phyloP scores from a whole-genome alignment of 345 rosid species.

The Diplotaxis tenuifolia region DNA sequence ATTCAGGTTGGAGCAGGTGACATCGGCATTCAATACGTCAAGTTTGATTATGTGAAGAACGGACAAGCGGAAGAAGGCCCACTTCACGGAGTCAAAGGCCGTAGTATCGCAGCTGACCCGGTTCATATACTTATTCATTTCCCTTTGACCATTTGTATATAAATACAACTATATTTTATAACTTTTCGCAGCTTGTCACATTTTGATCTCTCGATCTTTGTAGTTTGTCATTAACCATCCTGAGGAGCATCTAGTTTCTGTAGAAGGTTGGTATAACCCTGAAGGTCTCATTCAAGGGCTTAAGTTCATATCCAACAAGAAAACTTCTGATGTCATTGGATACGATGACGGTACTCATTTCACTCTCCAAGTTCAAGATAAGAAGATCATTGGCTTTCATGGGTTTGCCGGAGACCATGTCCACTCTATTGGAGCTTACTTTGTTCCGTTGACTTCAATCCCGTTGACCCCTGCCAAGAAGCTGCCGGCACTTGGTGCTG shows the following conservation, averaged over 20 bases:
- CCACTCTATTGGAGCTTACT: constrained; percentile 34
- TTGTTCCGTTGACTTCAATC: constrained; percentile 14
- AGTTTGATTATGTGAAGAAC: constrained; percentile 7
- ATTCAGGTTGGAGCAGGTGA: constrained; percentile 19
- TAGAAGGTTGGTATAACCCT: constrained; percentile 26
- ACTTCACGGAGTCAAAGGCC: constrained; percentile 13
- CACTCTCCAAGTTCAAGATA: constrained; percentile 23
- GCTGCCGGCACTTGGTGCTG: constrained; percentile 25
- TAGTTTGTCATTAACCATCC: constrained; percentile 36
- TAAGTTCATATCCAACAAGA: constrained; percentile 22
- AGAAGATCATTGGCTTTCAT: constrained; percentile 35
- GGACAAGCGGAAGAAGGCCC: constrained; percentile 6
- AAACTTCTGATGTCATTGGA: constrained; percentile 23
- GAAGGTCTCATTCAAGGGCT: constrained; percentile 21
- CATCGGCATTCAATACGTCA: constrained; percentile 22
- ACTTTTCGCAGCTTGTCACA: not conserved
- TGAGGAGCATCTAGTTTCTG: constrained; percentile 29
- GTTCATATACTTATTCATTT: not conserved
- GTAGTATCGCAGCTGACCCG: constrained; percentile 20
- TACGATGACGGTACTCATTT: constrained; percentile 15
- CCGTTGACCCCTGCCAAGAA: not conserved
- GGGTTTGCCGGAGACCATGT: constrained; percentile 17
- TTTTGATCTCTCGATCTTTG: not conserved
- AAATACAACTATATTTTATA: not conserved
- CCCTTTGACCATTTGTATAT: too few relatives aligned